Base-by-base conservation (phyloP, 805 yeast species). In the Candida argentea region DNA sequence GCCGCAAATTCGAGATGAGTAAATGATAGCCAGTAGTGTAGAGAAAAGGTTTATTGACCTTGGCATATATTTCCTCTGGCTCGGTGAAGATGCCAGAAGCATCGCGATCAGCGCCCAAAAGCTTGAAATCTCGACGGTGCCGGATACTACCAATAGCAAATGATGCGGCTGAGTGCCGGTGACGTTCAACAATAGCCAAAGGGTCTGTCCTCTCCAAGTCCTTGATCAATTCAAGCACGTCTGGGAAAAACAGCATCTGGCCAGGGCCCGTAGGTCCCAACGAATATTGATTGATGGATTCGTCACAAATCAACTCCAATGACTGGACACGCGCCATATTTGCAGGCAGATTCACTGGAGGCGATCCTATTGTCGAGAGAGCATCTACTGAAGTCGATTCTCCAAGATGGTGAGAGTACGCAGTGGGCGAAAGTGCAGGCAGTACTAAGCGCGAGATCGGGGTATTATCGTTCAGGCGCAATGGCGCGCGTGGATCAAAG, bases 1-100 rank as follows among this genome's bases (percentile, higher is more conserved):
- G 60, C 33, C 78, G 63, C 34, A 89, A 57, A 48, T 87, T 87
- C 7, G 74, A 67, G 41, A 83, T 74, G 32, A 89, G 63, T 25
- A 76, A 73, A 52, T 86, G 95, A 50, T 80, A 89, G 3, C 95
- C 95, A 1, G 86, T 81, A 0, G 95, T 87, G 47, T 91, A 89
- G 6, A 87, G 71, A 46, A 81, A 91, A 1, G 97, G 96, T 29
- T 60, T 65, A 14, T 57, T 64, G 10, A 89, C 82, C 28, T 72
- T 65, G 13, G 79, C 74, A 55, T 89, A 91, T 9, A 89, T 79
- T 37, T 81, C 89, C 42, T 74, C 76, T 0, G 91, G 84, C 37
- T 79, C 83, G 32, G 64, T 65, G 48, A 46, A 61, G 20, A 27
- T 28, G 15, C 36, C 40, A 24, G 33, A 33, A 4, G 37, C 40